Evolutionary conservation across 2,329 filamentous ascomycete species (phyloP).

Genomic region (Diaporthe humulicola): DNA sequence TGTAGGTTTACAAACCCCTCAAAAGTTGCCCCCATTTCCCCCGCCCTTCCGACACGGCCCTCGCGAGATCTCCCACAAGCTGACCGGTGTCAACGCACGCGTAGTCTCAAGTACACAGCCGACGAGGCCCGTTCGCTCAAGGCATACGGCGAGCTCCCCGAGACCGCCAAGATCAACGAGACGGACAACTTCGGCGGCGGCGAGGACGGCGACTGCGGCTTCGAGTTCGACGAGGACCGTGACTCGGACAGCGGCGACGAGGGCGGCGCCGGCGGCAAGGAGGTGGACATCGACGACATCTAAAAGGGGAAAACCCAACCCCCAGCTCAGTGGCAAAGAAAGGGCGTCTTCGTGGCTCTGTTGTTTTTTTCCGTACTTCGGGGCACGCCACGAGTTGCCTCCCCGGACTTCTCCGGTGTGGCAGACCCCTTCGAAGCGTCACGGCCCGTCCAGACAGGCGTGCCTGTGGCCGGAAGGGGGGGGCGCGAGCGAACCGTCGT

Average conservation of each 20-base stretch:
- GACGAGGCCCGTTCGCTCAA: constrained; percentile 97
- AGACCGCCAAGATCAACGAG: constrained; percentile 99
- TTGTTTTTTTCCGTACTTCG: neutral
- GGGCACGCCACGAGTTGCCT: neutral
- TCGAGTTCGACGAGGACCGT: constrained; percentile 97
- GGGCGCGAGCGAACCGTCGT: constrained; percentile 2
- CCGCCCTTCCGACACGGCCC: neutral
- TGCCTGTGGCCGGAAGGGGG: neutral
- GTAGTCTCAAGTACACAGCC: constrained; percentile 86
- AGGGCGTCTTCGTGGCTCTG: neutral
- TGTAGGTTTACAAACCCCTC: constrained; percentile 51
- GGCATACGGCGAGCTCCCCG: constrained; percentile 96
- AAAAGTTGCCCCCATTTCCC: neutral
- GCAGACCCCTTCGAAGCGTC: neutral
- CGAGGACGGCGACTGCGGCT: constrained; percentile 94
- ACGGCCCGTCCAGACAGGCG: neutral
- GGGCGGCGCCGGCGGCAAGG: constrained; percentile 66
- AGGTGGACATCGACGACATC: constrained; percentile 94
- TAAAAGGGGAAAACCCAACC: constrained; percentile 64
- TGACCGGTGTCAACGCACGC: neutral
- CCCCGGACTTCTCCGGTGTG: neutral
- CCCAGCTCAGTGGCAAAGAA: neutral
- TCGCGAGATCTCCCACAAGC: neutral
- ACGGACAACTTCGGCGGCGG: constrained; percentile 94
- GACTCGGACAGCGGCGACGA: constrained; percentile 71